Evolutionary conservation across 2,329 filamentous ascomycete species (phyloP).

Genomic region (Xylariaceae sp.): DNA sequence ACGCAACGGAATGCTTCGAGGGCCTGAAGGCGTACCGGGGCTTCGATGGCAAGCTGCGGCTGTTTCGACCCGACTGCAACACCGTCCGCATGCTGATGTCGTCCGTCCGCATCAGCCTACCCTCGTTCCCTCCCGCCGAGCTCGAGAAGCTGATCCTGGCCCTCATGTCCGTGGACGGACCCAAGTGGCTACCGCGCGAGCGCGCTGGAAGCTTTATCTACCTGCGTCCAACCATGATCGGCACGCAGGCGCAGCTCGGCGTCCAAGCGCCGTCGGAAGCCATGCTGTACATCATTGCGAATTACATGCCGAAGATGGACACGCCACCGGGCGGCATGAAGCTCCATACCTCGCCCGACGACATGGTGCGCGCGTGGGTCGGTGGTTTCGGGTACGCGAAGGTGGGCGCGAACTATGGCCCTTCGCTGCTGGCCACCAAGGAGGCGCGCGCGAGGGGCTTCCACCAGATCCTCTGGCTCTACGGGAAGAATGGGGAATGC

Average conservation of each 20-base stretch:
- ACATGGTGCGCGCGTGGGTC: constrained; percentile 90
- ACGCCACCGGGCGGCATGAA: constrained; percentile 64
- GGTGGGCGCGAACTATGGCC: constrained; percentile 92
- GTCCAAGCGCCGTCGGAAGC: constrained; percentile 81
- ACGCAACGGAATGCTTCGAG: constrained; percentile 80
- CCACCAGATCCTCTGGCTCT: constrained; percentile 94
- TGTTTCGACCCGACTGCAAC: constrained; percentile 71
- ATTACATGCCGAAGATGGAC: constrained; percentile 65
- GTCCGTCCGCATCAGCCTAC: constrained; percentile 65
- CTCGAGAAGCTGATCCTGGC: constrained; percentile 68
- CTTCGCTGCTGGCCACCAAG: constrained; percentile 76
- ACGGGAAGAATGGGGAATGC: constrained; percentile 76
- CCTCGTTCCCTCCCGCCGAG: constrained; percentile 66
- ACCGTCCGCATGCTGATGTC: constrained; percentile 58
- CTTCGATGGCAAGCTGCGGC: constrained; percentile 65
- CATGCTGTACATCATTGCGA: constrained; percentile 83
- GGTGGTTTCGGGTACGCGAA: constrained; percentile 93
- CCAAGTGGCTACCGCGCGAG: constrained; percentile 78
- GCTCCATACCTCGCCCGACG: constrained; percentile 78
- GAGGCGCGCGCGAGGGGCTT: constrained; percentile 77
- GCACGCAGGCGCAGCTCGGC: constrained; percentile 78
- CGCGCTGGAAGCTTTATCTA: constrained; percentile 77
- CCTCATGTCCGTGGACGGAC: constrained; percentile 73
- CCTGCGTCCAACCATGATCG: constrained; percentile 86
- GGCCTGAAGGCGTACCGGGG: constrained; percentile 76